Conservation (phyloP, 116 monocot species). For the Dioscorea cayenensis region DNA sequence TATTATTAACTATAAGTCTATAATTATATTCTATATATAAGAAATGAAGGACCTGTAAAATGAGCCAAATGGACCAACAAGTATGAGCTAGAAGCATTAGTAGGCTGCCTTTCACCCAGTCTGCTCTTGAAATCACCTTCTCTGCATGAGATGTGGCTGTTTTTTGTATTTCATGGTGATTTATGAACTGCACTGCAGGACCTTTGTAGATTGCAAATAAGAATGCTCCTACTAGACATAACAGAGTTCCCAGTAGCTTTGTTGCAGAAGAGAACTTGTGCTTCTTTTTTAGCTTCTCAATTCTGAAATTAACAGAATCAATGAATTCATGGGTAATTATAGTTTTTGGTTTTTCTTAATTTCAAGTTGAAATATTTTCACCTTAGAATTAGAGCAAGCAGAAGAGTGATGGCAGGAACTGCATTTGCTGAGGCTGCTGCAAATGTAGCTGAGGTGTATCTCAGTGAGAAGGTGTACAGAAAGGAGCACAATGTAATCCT, state of each 20-base stretch:
- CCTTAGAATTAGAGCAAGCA: background rate
- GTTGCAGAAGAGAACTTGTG: background rate
- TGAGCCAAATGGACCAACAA: background rate
- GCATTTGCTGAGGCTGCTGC: background rate
- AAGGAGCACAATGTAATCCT: background rate
- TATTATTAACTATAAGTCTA: background rate
- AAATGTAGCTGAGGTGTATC: constrained; percentile 1
- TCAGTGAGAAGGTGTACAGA: background rate
- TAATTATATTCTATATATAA: too few relatives aligned
- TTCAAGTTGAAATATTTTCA: background rate
- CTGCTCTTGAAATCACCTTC: background rate
- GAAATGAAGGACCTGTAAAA: constrained; percentile 2
- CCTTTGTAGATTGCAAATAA: constrained; percentile 2
- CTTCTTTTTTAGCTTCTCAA: background rate
- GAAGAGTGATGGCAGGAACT: background rate
- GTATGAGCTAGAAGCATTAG: background rate
- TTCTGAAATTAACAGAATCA: background rate
- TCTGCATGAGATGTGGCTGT: background rate
- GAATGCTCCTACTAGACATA: background rate
- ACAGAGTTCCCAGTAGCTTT: background rate
- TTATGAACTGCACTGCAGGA: background rate
- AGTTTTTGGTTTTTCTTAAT: background rate
- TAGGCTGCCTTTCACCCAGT: background rate
- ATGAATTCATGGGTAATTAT: too few relatives aligned
- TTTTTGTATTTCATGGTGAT: background rate